phyloP scores from a whole-genome alignment of 257 asterid genomes.

The Mitragyna speciosa region DNA sequence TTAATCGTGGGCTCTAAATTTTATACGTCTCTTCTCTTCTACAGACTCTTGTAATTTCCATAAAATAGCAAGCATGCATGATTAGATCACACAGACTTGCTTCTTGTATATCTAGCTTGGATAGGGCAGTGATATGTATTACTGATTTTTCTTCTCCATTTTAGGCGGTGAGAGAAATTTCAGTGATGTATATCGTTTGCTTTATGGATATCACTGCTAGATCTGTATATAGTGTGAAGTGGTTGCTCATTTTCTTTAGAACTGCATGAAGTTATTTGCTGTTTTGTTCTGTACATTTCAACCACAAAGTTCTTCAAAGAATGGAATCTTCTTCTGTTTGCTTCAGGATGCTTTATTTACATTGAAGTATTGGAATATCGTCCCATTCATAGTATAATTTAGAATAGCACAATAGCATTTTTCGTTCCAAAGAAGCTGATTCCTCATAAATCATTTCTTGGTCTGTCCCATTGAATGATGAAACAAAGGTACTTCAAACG shows the following conservation, averaged over 20 bases:
- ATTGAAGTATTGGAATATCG: neutral
- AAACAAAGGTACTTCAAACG: neutral
- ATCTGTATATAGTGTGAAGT: neutral
- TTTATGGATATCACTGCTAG: neutral
- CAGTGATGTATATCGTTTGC: neutral
- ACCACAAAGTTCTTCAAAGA: neutral
- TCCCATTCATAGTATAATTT: neutral
- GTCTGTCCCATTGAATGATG: constrained; percentile 7
- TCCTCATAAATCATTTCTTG: neutral
- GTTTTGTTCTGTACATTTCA: neutral
- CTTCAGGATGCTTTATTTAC: neutral
- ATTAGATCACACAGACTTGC: too few species aligned
- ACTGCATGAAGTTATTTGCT: neutral
- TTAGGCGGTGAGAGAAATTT: neutral
- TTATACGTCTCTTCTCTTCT: neutral
- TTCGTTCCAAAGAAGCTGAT: too few species aligned
- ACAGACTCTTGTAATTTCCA: neutral
- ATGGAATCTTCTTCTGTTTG: neutral
- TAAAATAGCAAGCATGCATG: neutral
- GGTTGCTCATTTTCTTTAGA: neutral
- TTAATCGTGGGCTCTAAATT: constrained; percentile 27
- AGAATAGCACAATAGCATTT: neutral
- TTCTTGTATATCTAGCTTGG: too few species aligned
- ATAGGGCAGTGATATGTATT: neutral
- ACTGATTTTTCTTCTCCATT: neutral